Conservation (phyloP, 495 filamentous ascomycete species). For the Parmelia sp. region DNA sequence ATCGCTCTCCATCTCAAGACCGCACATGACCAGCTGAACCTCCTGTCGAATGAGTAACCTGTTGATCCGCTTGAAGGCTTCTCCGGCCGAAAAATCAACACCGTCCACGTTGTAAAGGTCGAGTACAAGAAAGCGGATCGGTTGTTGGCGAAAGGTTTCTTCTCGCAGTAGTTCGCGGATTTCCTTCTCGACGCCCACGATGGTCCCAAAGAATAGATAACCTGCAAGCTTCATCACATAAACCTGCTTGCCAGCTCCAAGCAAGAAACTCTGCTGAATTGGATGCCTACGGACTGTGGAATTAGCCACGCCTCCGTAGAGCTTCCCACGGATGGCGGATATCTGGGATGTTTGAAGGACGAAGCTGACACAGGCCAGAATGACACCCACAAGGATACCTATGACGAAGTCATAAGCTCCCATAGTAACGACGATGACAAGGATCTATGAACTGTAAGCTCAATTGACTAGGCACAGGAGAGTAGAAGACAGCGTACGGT, state of each 20-base stretch:
- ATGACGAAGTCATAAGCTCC: constrained; percentile 92
- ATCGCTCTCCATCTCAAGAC: constrained; percentile 63
- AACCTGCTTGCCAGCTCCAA: constrained; percentile 78
- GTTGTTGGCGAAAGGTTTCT: constrained; percentile 64
- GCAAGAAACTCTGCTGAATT: constrained; percentile 78
- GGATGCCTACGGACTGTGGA: constrained; percentile 89
- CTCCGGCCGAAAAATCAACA: constrained; percentile 90
- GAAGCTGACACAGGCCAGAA: constrained; percentile 82
- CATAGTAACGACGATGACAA: constrained; percentile 93
- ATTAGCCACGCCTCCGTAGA: constrained; percentile 76
- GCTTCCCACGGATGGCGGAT: constrained; percentile 78
- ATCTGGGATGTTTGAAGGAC: constrained; percentile 87
- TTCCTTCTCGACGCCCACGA: constrained; percentile 84
- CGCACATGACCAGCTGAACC: constrained; percentile 74
- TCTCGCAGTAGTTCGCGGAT: constrained; percentile 78
- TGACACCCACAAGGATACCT: constrained; percentile 85
- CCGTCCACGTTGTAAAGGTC: constrained; percentile 87
- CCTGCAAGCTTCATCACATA: constrained; percentile 85
- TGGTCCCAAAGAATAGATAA: constrained; percentile 94
- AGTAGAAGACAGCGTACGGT: constrained; percentile 51
- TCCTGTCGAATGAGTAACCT: constrained; percentile 65
- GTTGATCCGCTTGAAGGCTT: constrained; percentile 88
- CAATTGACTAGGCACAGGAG: constrained; percentile 3
- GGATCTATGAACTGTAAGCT: constrained; percentile 49
- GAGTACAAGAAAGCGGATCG: constrained; percentile 84